These are phyloP conservation scores for Nakazawaea holstii DNA, from an alignment of 805 yeast genomes.

Conservation along the genomic window DNA sequence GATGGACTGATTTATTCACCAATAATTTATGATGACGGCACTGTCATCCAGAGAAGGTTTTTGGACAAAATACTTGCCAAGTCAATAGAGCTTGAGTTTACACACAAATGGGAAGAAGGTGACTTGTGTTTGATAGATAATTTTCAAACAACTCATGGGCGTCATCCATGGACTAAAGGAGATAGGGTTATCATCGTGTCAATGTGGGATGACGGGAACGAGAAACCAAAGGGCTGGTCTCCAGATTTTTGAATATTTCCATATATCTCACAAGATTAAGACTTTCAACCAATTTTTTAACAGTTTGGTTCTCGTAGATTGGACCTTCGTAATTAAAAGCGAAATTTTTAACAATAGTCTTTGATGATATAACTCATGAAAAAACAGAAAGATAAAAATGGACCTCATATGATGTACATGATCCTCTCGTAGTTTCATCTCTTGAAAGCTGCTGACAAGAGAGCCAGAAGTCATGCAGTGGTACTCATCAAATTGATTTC, in stretches of 20 bases:
- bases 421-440: slow-evolving; percentile 86
- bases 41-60: slow-evolving; percentile 14
- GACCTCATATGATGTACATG: slow-evolving; percentile 93
- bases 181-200: slow-evolving; percentile 27
- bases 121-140: slow-evolving; percentile 30
- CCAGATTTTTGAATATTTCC: not conserved
- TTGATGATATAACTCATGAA: not conserved
- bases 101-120: slow-evolving; percentile 27
- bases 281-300: not conserved
- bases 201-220: slow-evolving; percentile 26
- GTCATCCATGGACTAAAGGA: slow-evolving; percentile 25
- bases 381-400: slow-evolving; percentile 60
- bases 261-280: no score
- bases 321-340: no score
- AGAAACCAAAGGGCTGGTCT: not conserved
- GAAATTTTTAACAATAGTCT: not conserved
- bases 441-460: slow-evolving; percentile 85
- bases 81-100: slow-evolving; percentile 19
- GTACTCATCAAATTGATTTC: slow-evolving; percentile 87
- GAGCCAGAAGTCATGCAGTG: slow-evolving; percentile 80
- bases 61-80: slow-evolving; percentile 17
- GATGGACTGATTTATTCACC: not conserved
- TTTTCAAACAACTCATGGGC: slow-evolving; percentile 29
- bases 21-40: slow-evolving; percentile 18
- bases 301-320: no score